phyloP scores from a whole-genome alignment of 2,329 filamentous ascomycete genomes.

The Geoglossum cookeanum region DNA sequence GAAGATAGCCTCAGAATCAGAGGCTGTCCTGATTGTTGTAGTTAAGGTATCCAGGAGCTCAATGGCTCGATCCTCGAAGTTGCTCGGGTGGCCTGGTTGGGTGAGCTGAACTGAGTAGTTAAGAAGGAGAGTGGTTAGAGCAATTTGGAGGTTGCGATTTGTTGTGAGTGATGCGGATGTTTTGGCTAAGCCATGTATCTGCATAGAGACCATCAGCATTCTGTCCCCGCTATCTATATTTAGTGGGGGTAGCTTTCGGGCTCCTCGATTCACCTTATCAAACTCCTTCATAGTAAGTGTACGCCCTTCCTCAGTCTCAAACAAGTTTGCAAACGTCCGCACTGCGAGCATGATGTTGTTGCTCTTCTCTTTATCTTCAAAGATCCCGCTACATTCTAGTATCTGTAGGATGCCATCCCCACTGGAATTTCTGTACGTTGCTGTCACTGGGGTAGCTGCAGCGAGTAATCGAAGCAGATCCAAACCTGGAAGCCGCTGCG shows the following conservation, averaged over 20 bases:
- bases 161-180: slow-evolving; percentile 35
- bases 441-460: slow-evolving; percentile 44
- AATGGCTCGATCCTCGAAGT: slow-evolving; percentile 26
- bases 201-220: slow-evolving; percentile 27
- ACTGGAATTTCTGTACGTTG: slow-evolving; percentile 34
- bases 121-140: slow-evolving; percentile 62
- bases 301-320: slow-evolving; percentile 54
- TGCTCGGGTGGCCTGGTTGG: slow-evolving; percentile 21
- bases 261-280: slow-evolving; percentile 1
- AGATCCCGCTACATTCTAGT: slow-evolving; percentile 38
- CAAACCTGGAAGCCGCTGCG: slow-evolving; percentile 63
- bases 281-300: slow-evolving; percentile 12
- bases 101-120: slow-evolving; percentile 65
- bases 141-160: slow-evolving; percentile 69
- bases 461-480: slow-evolving; percentile 76
- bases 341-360: slow-evolving; percentile 81
- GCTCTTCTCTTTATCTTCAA: slow-evolving; percentile 38
- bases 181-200: slow-evolving; percentile 43
- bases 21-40: slow-evolving; percentile 43
- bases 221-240: neutral
- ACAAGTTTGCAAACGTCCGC: slow-evolving; percentile 67
- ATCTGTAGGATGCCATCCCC: slow-evolving; percentile 38
- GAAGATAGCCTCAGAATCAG: slow-evolving; percentile 68
- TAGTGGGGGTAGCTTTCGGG: neutral
- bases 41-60: slow-evolving; percentile 42